phyloP scores from a whole-genome alignment of 805 yeast species.

The Hanseniaspora occidentalis region DNA sequence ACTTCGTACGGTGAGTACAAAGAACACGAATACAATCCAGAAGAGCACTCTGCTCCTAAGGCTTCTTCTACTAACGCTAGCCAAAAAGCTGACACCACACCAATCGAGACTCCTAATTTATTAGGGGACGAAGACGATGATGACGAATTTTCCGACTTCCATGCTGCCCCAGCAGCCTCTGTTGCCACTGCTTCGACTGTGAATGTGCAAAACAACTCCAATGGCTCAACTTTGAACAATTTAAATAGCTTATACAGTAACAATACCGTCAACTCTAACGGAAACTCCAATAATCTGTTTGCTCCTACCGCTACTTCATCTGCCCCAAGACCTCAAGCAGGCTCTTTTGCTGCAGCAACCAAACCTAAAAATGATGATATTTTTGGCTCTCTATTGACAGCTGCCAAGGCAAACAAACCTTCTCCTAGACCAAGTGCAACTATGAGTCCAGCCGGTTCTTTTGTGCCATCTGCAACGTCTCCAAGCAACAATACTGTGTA shows the following conservation, averaged over 20 bases:
- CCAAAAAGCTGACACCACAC: no score
- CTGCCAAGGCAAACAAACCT: constrained; percentile 41
- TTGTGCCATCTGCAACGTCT: constrained; percentile 7
- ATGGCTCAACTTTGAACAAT: constrained; percentile 15
- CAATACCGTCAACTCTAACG: constrained; percentile 5
- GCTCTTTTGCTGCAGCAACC: constrained; percentile 26
- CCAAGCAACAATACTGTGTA: constrained; percentile 2
- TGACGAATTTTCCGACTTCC: constrained; percentile 76
- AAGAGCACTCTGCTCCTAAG: constrained; percentile 26
- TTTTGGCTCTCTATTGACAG: constrained; percentile 54
- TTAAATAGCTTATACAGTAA: constrained; percentile 19
- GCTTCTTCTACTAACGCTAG: constrained; percentile 9
- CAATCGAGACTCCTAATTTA: constrained; percentile 3
- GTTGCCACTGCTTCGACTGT: constrained; percentile 13
- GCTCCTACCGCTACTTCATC: constrained; percentile 9
- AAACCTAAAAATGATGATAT: constrained; percentile 44
- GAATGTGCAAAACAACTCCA: constrained; percentile 5
- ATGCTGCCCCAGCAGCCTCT: constrained; percentile 40
- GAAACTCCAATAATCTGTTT: constrained; percentile 9
- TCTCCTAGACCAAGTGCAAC: constrained; percentile 10
- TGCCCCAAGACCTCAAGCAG: constrained; percentile 7
- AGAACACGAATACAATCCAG: constrained; percentile 25
- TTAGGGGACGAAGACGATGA: constrained; percentile 37
- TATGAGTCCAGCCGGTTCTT: constrained; percentile 5
- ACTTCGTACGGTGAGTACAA: constrained; percentile 20